Evolutionary conservation across 768 basidiomycete species (phyloP), one percentile per base, ranked within the genome.

Genomic region (Lactarius deliciosus): DNA sequence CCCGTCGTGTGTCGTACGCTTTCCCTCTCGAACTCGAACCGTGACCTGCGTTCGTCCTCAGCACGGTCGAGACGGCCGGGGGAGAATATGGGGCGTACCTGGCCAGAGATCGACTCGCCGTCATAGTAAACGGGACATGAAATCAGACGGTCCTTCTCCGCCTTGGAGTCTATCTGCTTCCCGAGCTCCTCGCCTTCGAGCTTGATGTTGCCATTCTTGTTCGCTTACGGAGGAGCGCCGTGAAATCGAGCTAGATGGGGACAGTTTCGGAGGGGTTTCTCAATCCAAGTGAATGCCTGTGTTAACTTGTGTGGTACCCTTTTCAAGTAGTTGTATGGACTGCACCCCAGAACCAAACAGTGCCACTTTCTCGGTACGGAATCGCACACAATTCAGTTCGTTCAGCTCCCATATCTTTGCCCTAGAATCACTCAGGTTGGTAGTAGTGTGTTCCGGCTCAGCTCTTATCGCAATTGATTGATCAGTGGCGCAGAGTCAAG

Each of bases 1-100:
- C 3, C 96, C 96, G 38, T 98, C 96, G 74, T 98, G 97, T 3
- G 61, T 83, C 68, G 32, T 81, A 76, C 90, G 94, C 86, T 97
- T 98, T 25, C 96, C 96, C 74, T 98, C 97, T 57, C 94, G 86
- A 9, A 96, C 89, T 28, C 94, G 87, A 69, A 98, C 88, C 15
- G 87, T 83, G 6, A 93, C 89, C 94, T 96, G 53, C 41, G 5
- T 18, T 50, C 2, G 43, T 10, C 20, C 7, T 28, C 20, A 50
- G 16, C 4, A 20, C 40, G 15, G 57, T n/a, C 22, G 25, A 34
- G 40, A 11, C 32, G n/a, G 57, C 16, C n/a, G 15, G 9, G 47
- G 15, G 4, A 57, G 1, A 22, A 11, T 28, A 20, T 34, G 0
- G 34, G n/a, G 76, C 77, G 75, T 72, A 95, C 95, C 86, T 92